Evolutionary conservation across 257 asterid genomes (phyloP).

Genomic region (Lycium ferocissimum): DNA sequence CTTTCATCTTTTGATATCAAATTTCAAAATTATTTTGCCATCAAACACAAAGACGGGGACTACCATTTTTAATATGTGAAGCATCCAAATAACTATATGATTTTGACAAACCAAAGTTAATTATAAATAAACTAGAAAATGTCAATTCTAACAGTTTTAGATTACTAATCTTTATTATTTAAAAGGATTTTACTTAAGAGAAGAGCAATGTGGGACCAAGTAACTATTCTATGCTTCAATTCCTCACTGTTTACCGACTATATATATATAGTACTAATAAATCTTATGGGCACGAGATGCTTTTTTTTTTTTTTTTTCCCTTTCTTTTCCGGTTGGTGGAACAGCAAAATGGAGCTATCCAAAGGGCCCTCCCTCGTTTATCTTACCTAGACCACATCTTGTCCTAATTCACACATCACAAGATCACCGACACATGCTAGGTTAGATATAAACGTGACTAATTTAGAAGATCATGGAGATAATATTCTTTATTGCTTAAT

Average conservation of each 20-base stretch:
- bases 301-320: not conserved
- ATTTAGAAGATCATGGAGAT: not conserved
- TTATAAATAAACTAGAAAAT: too few relatives aligned
- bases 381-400: not conserved
- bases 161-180: too few relatives aligned
- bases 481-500: not conserved
- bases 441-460: not conserved
- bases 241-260: not conserved
- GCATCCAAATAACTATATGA: too few relatives aligned
- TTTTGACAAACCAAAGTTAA: too few relatives aligned
- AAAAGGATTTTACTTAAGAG: not conserved
- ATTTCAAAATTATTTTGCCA: too few relatives aligned
- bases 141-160: too few relatives aligned
- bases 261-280: not conserved
- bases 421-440: not conserved
- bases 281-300: not conserved
- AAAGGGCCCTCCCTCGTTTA: not conserved
- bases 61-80: too few relatives aligned
- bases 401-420: not conserved
- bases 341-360: not conserved
- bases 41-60: too few relatives aligned
- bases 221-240: not conserved
- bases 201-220: not conserved
- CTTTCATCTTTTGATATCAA: too few relatives aligned
- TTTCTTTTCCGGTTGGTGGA: not conserved